A percentile compares a stretch with the other conserved stretches of the same genome.
Conservation (phyloP, 2,329 filamentous ascomycete species). For the Coniella lustricola region DNA sequence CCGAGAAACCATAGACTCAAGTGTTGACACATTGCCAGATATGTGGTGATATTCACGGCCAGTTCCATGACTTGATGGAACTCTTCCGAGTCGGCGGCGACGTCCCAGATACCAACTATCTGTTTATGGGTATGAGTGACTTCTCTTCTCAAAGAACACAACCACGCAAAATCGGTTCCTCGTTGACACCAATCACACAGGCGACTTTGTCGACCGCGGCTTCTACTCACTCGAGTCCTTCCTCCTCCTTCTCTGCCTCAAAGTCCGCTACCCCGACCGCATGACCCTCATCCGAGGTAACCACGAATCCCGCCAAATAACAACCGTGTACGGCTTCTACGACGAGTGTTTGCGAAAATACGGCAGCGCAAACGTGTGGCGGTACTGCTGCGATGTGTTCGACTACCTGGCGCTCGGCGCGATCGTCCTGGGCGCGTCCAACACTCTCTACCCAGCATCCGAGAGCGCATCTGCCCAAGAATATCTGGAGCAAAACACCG, state of each 20-base stretch:
- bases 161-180: no score
- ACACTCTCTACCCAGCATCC: slow-evolving; percentile 47
- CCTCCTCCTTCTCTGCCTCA: slow-evolving; percentile 87
- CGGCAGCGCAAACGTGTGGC: slow-evolving; percentile 93
- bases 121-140: slow-evolving; percentile 73
- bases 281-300: slow-evolving; percentile 95
- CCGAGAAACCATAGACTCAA: neutral
- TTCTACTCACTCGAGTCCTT: slow-evolving; percentile 98
- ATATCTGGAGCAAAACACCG: slow-evolving; percentile 63
- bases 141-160: no score
- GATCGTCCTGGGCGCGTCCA: slow-evolving; percentile 79
- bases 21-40: slow-evolving; percentile 45
- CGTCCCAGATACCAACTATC: slow-evolving; percentile 90
- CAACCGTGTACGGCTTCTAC: slow-evolving; percentile 96
- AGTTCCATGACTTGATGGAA: slow-evolving; percentile 97
- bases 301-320: slow-evolving; percentile 94
- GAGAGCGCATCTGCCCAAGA: slow-evolving; percentile 39
- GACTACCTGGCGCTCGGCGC: slow-evolving; percentile 91
- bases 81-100: slow-evolving; percentile 90
- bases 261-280: slow-evolving; percentile 93
- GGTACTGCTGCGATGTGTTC: slow-evolving; percentile 95
- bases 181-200: no score
- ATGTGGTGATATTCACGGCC: slow-evolving; percentile 94
- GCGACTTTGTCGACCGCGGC: slow-evolving; percentile 94
- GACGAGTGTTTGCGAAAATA: slow-evolving; percentile 96